These are phyloP conservation scores for Decorospora gaudefroyi DNA, from an alignment of 2,329 filamentous ascomycete genomes.

Conservation along the genomic window DNA sequence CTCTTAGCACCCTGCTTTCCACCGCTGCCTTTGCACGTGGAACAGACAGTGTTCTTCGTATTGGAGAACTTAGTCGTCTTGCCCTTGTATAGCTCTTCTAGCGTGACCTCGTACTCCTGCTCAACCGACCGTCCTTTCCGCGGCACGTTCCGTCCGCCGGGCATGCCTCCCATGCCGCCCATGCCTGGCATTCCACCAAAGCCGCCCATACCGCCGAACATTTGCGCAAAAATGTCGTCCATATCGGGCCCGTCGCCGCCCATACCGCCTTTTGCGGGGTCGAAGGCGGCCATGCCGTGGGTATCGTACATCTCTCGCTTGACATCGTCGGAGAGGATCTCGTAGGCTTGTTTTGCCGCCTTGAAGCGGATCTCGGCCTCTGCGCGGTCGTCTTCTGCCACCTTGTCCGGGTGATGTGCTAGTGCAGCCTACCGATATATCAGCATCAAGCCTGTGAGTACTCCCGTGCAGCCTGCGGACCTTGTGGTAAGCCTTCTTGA, in stretches of 20 bases:
- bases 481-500: constrained; percentile 97
- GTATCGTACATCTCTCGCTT: constrained; percentile 90
- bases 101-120: constrained; percentile 84
- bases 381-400: constrained; percentile 79
- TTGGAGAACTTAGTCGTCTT: constrained; percentile 97
- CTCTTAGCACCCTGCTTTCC: constrained; percentile 91
- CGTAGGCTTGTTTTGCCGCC: constrained; percentile 88
- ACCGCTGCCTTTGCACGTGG: constrained; percentile 82
- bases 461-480: constrained; percentile 53
- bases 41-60: constrained; percentile 91
- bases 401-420: constrained; percentile 93
- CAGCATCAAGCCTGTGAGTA: constrained; percentile 4
- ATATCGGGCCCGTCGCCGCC: constrained; percentile 71
- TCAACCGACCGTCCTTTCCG: constrained; percentile 81
- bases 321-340: constrained; percentile 94
- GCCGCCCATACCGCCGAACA: constrained; percentile 68
- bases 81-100: constrained; percentile 97
- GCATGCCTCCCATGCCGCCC: constrained; percentile 61
- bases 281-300: constrained; percentile 95
- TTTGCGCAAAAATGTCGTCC: constrained; percentile 89
- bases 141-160: constrained; percentile 56
- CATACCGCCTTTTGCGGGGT: constrained; percentile 68
- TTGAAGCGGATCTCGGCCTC: constrained; percentile 94
- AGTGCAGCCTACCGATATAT: constrained; percentile 69
- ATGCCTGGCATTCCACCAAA: constrained; percentile 58